Percentiles rank a stretch among this genome's conserved stretches.
phyloP scores from a whole-genome alignment of 2,329 filamentous ascomycete genomes.

The Mycosphaerella sp. region DNA sequence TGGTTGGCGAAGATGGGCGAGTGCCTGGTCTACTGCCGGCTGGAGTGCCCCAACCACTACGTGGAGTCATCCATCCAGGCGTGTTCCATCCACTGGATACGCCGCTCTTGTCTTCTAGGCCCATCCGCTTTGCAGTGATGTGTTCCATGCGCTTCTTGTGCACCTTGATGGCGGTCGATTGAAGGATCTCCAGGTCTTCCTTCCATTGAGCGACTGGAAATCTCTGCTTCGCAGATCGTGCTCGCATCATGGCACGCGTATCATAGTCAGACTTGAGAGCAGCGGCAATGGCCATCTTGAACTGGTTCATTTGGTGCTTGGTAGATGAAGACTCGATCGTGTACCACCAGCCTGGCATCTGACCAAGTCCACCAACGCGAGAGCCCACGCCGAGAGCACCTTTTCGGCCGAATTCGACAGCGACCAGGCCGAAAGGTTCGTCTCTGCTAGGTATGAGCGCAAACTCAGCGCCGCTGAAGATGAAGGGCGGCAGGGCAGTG shows the following conservation, averaged over 20 bases:
- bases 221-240: slow-evolving; percentile 57
- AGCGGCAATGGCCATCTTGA: slow-evolving; percentile 57
- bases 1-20: slow-evolving; percentile 30
- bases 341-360: slow-evolving; percentile 67
- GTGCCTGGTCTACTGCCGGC: slow-evolving; percentile 28
- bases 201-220: slow-evolving; percentile 64
- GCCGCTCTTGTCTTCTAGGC: slow-evolving; percentile 27
- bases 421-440: slow-evolving; percentile 62
- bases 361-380: slow-evolving; percentile 59
- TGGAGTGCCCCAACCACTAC: slow-evolving; percentile 38
- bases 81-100: slow-evolving; percentile 33
- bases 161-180: slow-evolving; percentile 54
- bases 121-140: slow-evolving; percentile 29
- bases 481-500: slow-evolving; percentile 58
- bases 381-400: slow-evolving; percentile 61
- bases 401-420: slow-evolving; percentile 62
- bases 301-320: slow-evolving; percentile 57
- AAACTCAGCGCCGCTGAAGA: slow-evolving; percentile 63
- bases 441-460: slow-evolving; percentile 62
- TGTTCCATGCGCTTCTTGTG: slow-evolving; percentile 45
- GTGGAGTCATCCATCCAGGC: slow-evolving; percentile 36
- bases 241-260: slow-evolving; percentile 56
- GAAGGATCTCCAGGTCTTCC: slow-evolving; percentile 57
- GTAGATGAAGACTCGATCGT: slow-evolving; percentile 60
- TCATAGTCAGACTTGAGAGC: slow-evolving; percentile 53